Conservation (phyloP, 2,329 filamentous ascomycete species). For the Fusarium pseudocircinatum region DNA sequence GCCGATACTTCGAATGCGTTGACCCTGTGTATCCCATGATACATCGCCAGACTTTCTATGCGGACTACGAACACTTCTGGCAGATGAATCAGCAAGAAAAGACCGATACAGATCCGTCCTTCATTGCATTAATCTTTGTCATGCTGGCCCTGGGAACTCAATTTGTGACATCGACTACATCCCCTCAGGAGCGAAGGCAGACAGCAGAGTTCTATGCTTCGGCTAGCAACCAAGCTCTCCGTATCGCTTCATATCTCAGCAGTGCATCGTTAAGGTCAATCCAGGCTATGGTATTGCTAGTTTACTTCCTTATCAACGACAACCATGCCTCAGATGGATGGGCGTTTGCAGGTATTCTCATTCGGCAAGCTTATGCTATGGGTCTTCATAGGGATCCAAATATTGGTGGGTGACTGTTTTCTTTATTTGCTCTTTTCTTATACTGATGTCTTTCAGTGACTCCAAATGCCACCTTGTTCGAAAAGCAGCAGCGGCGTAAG, state of each 20-base stretch:
- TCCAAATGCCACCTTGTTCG: conserved; percentile 72
- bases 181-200: conserved; percentile 72
- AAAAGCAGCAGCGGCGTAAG: conserved; percentile 82
- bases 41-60: conserved; percentile 77
- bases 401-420: conserved; percentile 58
- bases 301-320: conserved; percentile 87
- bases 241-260: conserved; percentile 80
- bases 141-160: conserved; percentile 83
- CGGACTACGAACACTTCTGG: conserved; percentile 84
- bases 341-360: conserved; percentile 81
- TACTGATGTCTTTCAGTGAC: conserved; percentile 56
- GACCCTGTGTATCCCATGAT: conserved; percentile 86
- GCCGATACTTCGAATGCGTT: conserved; percentile 74
- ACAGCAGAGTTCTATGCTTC: conserved; percentile 86
- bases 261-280: conserved; percentile 77
- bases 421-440: background rate
- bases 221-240: conserved; percentile 79
- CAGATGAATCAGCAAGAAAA: conserved; percentile 66
- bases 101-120: conserved; percentile 69
- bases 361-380: conserved; percentile 84
- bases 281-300: conserved; percentile 82
- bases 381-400: conserved; percentile 83
- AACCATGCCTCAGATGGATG: conserved; percentile 86
- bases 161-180: conserved; percentile 69
- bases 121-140: conserved; percentile 78